Conservation (phyloP, 23 red algal species). For the Cyanidium caldarium region DNA sequence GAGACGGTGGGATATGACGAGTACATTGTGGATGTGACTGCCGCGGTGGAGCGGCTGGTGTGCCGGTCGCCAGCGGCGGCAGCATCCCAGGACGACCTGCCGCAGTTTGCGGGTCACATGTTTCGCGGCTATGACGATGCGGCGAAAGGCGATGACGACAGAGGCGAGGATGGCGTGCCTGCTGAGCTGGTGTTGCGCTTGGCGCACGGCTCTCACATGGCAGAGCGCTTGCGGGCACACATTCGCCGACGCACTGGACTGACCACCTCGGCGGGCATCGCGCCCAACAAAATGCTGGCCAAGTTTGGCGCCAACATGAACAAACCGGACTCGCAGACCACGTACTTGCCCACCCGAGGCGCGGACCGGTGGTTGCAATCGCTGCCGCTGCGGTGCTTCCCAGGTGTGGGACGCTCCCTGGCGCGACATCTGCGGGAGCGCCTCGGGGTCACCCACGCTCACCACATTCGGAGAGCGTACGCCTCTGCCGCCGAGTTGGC, state of each 20-base stretch:
- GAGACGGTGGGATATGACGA: slow-evolving; percentile 14
- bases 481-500: background rate
- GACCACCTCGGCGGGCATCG: slow-evolving; percentile 1
- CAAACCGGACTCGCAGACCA: slow-evolving; percentile 10
- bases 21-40: slow-evolving; percentile 17
- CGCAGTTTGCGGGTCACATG: background rate
- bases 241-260: background rate
- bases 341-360: background rate
- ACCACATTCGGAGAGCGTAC: background rate
- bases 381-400: background rate
- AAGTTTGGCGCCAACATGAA: slow-evolving; percentile 10
- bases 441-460: background rate
- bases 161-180: too few relatives aligned
- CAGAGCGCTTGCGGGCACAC: background rate
- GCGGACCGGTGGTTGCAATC: background rate
- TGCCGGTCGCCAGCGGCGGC: background rate
- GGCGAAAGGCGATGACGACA: too few relatives aligned
- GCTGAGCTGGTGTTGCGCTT: background rate
- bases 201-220: background rate
- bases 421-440: background rate
- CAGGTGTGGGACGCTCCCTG: background rate
- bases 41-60: background rate
- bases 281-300: slow-evolving; percentile 8
- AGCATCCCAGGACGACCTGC: background rate
- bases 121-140: background rate